A percentile compares a stretch with the other conserved stretches of the same genome.
These are phyloP conservation scores for Turnera subulata DNA, from an alignment of 345 rosid species.

Conservation along the genomic window DNA sequence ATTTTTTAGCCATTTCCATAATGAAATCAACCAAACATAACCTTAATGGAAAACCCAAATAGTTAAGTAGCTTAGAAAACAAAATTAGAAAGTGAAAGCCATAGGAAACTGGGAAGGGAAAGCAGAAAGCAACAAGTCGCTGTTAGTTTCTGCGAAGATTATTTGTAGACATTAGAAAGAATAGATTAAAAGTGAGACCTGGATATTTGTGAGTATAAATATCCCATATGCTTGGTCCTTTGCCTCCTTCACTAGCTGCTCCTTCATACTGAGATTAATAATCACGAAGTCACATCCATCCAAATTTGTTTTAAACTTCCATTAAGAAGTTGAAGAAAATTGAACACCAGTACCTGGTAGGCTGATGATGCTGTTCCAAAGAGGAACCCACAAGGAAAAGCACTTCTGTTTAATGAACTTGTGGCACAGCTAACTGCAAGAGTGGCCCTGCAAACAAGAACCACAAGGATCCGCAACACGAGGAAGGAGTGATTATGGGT, in stretches of 20 bases:
- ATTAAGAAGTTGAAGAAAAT: no score
- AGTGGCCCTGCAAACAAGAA: neutral
- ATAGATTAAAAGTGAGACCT: slow-evolving; percentile 1
- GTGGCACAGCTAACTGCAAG: neutral
- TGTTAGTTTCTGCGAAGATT: neutral
- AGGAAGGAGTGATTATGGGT: no score
- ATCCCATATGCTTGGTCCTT: slow-evolving; percentile 23
- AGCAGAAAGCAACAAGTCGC: neutral
- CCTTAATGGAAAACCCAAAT: no score
- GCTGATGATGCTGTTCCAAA: neutral
- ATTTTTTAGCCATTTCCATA: neutral
- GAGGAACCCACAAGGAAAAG: neutral
- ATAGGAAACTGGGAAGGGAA: neutral
- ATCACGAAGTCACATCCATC: neutral
- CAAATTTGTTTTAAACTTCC: no score
- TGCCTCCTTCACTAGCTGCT: slow-evolving; percentile 18
- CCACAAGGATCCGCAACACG: no score
- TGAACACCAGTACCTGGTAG: neutral
- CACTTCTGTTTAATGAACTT: neutral
- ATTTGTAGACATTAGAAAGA: neutral
- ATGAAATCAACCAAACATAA: neutral
- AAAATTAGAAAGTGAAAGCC: no score
- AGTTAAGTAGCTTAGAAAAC: no score
- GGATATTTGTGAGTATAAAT: slow-evolving; percentile 13
- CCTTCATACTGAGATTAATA: slow-evolving; percentile 16